Conservation (phyloP, 1,284 basidiomycete genomes). For the Mycocalia duriaeana region DNA sequence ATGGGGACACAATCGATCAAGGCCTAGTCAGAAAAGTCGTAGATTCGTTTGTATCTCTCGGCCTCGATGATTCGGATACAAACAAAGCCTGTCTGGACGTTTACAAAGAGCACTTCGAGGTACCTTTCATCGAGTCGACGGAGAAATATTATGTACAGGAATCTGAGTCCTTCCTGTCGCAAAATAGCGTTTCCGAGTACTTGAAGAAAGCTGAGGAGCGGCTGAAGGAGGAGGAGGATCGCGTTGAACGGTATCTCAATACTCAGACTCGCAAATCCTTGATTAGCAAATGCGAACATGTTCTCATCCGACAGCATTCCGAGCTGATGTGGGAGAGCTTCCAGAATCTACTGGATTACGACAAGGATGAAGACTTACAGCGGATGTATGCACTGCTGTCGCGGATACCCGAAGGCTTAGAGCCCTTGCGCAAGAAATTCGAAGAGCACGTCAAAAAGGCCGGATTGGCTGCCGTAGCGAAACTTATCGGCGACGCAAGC, state of each 20-base stretch:
- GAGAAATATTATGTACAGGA: slow-evolving; percentile 91
- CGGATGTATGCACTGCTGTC: slow-evolving; percentile 93
- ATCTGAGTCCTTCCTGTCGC: slow-evolving; percentile 84
- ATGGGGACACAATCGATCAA: slow-evolving; percentile 93
- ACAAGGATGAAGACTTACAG: slow-evolving; percentile 90
- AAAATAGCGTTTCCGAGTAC: slow-evolving; percentile 93
- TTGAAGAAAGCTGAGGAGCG: slow-evolving; percentile 94
- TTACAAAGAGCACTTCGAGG: slow-evolving; percentile 90
- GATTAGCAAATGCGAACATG: slow-evolving; percentile 87
- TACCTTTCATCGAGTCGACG: slow-evolving; percentile 84
- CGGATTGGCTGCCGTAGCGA: slow-evolving; percentile 81
- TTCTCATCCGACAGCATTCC: slow-evolving; percentile 86
- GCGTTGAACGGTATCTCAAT: slow-evolving; percentile 93
- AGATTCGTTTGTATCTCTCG: slow-evolving; percentile 94
- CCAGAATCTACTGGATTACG: slow-evolving; percentile 87
- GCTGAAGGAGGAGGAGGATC: slow-evolving; percentile 90
- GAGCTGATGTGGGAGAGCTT: slow-evolving; percentile 93
- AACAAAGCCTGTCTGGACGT: slow-evolving; percentile 93
- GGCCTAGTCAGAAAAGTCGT: slow-evolving; percentile 94
- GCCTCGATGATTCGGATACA: slow-evolving; percentile 86
- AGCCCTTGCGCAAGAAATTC: slow-evolving; percentile 89
- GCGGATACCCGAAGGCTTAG: slow-evolving; percentile 86
- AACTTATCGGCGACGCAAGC: slow-evolving; percentile 63
- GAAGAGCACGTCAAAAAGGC: slow-evolving; percentile 92
- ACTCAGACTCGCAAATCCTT: slow-evolving; percentile 83